phyloP scores from a whole-genome alignment of 2,329 filamentous ascomycete genomes.

The Penicillium sp. region DNA sequence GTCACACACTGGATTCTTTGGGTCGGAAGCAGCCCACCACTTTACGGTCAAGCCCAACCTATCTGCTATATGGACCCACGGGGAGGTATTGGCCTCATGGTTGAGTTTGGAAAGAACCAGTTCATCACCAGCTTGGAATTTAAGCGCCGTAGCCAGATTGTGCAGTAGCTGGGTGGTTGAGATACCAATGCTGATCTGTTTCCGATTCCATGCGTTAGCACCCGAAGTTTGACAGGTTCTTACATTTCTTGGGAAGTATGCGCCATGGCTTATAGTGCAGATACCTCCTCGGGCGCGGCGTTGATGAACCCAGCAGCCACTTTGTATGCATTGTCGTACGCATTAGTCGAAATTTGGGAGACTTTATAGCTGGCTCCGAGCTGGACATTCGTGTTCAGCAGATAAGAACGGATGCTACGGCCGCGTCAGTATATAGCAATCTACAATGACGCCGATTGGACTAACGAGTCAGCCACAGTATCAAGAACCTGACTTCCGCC shows the following conservation, averaged over 20 bases:
- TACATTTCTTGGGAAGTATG: not conserved
- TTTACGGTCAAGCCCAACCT: constrained; percentile 54
- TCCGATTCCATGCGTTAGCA: not conserved
- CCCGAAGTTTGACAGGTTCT: not conserved
- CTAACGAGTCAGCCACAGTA: constrained; percentile 58
- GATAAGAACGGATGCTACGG: constrained; percentile 55
- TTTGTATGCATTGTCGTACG: constrained; percentile 52
- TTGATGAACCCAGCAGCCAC: constrained; percentile 65
- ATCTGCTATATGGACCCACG: constrained; percentile 62
- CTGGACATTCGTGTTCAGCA: constrained; percentile 63
- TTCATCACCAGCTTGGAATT: constrained; percentile 52
- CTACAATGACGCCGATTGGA: constrained; percentile 1
- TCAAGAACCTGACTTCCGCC: constrained; percentile 64
- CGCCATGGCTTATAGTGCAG: not conserved
- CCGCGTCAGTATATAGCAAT: not conserved
- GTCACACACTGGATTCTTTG: constrained; percentile 51
- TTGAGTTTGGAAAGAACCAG: constrained; percentile 64
- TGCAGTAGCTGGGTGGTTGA: constrained; percentile 70
- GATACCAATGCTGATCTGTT: constrained; percentile 46
- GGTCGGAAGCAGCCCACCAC: constrained; percentile 55
- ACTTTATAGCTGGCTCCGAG: constrained; percentile 61
- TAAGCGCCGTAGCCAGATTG: constrained; percentile 54
- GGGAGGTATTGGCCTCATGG: constrained; percentile 67
- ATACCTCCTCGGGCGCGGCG: constrained; percentile 55
- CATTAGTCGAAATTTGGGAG: constrained; percentile 50